Percentiles rank a stretch among this genome's conserved stretches.
phyloP scores from a whole-genome alignment of 768 basidiomycete species.

The Agrocybe pediades region DNA sequence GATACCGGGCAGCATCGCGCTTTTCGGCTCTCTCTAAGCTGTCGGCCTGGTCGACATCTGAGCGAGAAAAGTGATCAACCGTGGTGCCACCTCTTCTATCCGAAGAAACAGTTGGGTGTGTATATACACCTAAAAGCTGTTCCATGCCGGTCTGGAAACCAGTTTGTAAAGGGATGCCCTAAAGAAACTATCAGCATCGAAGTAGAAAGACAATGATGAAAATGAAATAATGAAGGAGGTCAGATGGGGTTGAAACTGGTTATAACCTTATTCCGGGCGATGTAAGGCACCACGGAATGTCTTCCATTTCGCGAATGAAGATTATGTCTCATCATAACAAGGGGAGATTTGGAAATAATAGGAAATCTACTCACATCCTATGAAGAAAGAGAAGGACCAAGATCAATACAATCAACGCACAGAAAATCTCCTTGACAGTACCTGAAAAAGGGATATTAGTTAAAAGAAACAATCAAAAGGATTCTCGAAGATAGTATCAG shows the following conservation, averaged over 20 bases:
- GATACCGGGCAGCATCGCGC: constrained; percentile 56
- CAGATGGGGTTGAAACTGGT: constrained; percentile 75
- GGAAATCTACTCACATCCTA: constrained; percentile 40
- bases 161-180: constrained; percentile 73
- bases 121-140: constrained; percentile 60
- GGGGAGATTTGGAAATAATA: constrained; percentile 1
- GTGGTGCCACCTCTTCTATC: not conserved
- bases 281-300: constrained; percentile 63
- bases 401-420: not conserved
- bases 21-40: constrained; percentile 56
- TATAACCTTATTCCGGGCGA: constrained; percentile 59
- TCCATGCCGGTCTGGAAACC: constrained; percentile 88
- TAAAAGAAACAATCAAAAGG: constrained; percentile 8
- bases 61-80: constrained; percentile 24
- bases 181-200: constrained; percentile 4
- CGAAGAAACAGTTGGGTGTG: constrained; percentile 20
- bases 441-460: constrained; percentile 17
- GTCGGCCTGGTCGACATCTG: constrained; percentile 64
- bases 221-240: constrained; percentile 24
- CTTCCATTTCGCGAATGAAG: constrained; percentile 75
- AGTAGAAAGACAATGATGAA: not conserved
- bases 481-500: constrained; percentile 21
- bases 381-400: constrained; percentile 2
- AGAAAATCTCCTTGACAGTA: constrained; percentile 9
- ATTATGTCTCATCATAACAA: constrained; percentile 51